Evolutionary conservation across 2,329 filamentous ascomycete genomes (phyloP), one percentile per base, ranked within the genome.

Genomic region (Xylariaceae sp.): DNA sequence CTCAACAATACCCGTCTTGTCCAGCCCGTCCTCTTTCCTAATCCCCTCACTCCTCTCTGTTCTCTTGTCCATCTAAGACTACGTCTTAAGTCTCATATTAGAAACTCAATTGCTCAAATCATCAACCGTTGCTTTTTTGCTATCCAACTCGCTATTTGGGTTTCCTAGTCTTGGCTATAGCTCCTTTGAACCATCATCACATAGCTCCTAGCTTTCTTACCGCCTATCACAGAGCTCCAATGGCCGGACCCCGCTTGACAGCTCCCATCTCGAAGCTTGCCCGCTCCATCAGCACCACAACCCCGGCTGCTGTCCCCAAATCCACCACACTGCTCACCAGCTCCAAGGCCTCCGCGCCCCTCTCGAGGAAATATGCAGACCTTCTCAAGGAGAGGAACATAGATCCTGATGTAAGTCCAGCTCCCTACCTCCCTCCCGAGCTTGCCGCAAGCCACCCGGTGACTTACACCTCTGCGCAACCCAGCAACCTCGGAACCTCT

Each of bases 341-440:
- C 50, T 68, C 69, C 19, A 71, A 64, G 51, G 61, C 59, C 26
- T 41, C 64, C 2, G 66, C 68, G 37, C 65, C 70, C 43, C 55
- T 72, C 18, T 68, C 68, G 20, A 67, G 66, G 52, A 72, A 72
- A 64, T 72, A 72, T 68, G 70, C 70, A 48, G 70, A 72, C 19
- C 70, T 72, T 19, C 70, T 72, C 42, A 70, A 68, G 62, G 70
- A 72, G 57, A 57, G 67, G 64, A 72, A 68, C 59, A 59, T 63
- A 61, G 70, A 72, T 48, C 53, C 59, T 32, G 70, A 72, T 57
- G 70, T 71, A 68, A 66, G 70, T 62, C n/a, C n/a, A n/a, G n/a
- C n/a, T n/a, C n/a, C n/a, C n/a, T n/a, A n/a, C n/a, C n/a, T n/a
- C n/a, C n/a, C n/a, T n/a, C n/a, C n/a, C n/a, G n/a, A n/a, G n/a